A percentile compares a stretch with the other conserved stretches of the same genome.
Conservation (phyloP, 139 green algal species). For the Chlorella sorokiniana region DNA sequence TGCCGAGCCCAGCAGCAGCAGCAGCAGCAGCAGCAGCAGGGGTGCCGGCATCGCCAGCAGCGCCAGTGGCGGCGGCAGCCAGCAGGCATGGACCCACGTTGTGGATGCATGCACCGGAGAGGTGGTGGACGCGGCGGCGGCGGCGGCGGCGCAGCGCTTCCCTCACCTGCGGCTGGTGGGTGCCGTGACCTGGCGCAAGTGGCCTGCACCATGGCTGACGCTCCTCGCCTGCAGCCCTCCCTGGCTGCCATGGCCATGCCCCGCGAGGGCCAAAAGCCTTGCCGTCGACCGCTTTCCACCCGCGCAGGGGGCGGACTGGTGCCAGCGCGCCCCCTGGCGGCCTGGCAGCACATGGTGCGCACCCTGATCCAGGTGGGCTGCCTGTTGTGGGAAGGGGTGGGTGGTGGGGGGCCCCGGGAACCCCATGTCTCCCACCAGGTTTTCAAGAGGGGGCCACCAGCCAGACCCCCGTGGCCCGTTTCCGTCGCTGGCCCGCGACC, state of each 20-base stretch:
- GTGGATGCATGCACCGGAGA: slow-evolving; percentile 38
- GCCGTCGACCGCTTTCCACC: not conserved
- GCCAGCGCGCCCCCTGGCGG: not conserved
- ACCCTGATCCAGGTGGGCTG: slow-evolving; percentile 36
- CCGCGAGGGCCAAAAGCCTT: too few relatives aligned
- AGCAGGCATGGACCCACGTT: not conserved
- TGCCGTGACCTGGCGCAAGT: not conserved
- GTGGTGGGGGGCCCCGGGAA: not conserved
- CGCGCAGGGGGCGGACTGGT: not conserved
- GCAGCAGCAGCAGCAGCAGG: not conserved
- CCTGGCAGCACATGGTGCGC: slow-evolving; percentile 45
- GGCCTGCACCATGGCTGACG: not conserved
- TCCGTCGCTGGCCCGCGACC: too few relatives aligned
- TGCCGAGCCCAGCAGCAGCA: not conserved
- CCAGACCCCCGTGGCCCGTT: too few relatives aligned
- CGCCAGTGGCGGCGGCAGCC: not conserved
- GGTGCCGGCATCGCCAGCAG: not conserved
- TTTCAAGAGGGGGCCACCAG: too few relatives aligned
- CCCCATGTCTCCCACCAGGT: too few relatives aligned
- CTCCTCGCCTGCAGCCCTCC: not conserved
- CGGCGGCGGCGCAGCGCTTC: slow-evolving; percentile 19
- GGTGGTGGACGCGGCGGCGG: slow-evolving; percentile 18
- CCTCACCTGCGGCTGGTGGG: slow-evolving; percentile 18
- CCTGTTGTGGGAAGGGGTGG: not conserved
- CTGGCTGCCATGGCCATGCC: not conserved